Evolutionary conservation across 2,329 filamentous ascomycete species (phyloP).

Genomic region (Diaporthe eres): DNA sequence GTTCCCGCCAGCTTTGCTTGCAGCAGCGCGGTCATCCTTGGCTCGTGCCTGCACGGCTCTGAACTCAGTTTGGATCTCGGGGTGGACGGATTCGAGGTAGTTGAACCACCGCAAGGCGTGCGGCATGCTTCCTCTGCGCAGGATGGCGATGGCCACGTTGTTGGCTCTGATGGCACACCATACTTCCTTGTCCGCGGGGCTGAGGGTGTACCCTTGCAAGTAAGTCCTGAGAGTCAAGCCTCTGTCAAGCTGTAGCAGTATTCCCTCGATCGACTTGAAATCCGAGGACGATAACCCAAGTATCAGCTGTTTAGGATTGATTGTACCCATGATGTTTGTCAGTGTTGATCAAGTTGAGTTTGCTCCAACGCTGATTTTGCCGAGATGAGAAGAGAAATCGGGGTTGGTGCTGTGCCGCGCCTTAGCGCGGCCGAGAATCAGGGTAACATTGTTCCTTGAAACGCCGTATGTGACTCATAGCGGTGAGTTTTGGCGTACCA

Average conservation of each 20-base stretch:
- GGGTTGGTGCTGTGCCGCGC: too few relatives aligned
- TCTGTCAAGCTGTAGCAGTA: conserved; percentile 84
- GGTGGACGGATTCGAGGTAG: conserved; percentile 85
- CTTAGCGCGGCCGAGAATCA: too few relatives aligned
- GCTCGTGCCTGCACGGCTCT: conserved; percentile 77
- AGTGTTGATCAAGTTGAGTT: too few relatives aligned
- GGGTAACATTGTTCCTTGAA: too few relatives aligned
- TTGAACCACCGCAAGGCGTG: conserved; percentile 90
- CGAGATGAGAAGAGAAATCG: too few relatives aligned
- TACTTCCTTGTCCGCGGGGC: conserved; percentile 82
- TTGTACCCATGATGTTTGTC: too few relatives aligned
- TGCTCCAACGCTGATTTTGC: too few relatives aligned
- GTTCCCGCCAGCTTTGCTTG: conserved; percentile 83
- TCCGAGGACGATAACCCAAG: conserved; percentile 66
- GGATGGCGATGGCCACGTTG: conserved; percentile 83
- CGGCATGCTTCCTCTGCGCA: conserved; percentile 81
- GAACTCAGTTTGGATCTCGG: conserved; percentile 79
- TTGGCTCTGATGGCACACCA: conserved; percentile 89
- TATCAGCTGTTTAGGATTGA: too few relatives aligned
- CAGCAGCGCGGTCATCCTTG: conserved; percentile 76
- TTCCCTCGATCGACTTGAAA: conserved; percentile 85
- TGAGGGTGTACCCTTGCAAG: conserved; percentile 83
- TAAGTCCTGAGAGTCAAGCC: conserved; percentile 90
- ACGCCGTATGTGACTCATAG: too few relatives aligned
- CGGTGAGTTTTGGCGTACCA: too few relatives aligned